Evolutionary conservation across 2,329 filamentous ascomycete species (phyloP).

Genomic region (Scopulariopsis brevicaulis): DNA sequence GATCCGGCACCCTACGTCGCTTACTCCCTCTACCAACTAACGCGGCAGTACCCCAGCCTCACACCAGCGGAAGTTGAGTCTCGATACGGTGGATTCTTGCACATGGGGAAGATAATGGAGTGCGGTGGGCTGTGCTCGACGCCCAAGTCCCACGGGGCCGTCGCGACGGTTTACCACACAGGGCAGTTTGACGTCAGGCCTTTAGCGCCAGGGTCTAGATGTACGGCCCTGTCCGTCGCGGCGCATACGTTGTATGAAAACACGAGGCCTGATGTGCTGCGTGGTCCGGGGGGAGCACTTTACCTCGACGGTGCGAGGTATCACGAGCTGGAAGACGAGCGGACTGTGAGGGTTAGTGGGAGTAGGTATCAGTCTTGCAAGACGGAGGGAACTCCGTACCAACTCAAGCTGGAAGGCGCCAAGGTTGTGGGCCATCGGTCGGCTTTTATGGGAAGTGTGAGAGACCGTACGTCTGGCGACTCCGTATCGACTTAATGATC

Average conservation of each 20-base stretch:
- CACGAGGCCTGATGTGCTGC: slow-evolving; percentile 33
- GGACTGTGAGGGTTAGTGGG: background rate
- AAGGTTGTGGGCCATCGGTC: background rate
- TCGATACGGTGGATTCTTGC: slow-evolving; percentile 23
- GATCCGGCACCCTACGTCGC: slow-evolving; percentile 27
- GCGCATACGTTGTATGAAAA: slow-evolving; percentile 46
- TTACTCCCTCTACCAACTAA: slow-evolving; percentile 13
- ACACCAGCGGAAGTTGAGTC: background rate
- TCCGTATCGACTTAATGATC: background rate
- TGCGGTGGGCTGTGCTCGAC: slow-evolving; percentile 34
- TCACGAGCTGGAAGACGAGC: background rate
- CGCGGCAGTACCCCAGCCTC: background rate
- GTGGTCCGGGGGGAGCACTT: slow-evolving; percentile 36
- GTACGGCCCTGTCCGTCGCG: slow-evolving; percentile 35
- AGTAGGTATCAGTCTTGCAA: background rate
- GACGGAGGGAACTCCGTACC: background rate
- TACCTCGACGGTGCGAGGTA: slow-evolving; percentile 20
- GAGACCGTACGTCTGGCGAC: background rate
- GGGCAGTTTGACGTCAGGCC: slow-evolving; percentile 35
- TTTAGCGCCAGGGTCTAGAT: slow-evolving; percentile 22
- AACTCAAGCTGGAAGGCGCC: background rate
- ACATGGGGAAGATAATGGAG: slow-evolving; percentile 45
- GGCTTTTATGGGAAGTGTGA: background rate
- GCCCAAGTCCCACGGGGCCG: slow-evolving; percentile 30
- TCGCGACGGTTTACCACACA: slow-evolving; percentile 25